These are phyloP conservation scores for Ustilago tritici DNA, from an alignment of 1,284 basidiomycete genomes.

Conservation along the genomic window DNA sequence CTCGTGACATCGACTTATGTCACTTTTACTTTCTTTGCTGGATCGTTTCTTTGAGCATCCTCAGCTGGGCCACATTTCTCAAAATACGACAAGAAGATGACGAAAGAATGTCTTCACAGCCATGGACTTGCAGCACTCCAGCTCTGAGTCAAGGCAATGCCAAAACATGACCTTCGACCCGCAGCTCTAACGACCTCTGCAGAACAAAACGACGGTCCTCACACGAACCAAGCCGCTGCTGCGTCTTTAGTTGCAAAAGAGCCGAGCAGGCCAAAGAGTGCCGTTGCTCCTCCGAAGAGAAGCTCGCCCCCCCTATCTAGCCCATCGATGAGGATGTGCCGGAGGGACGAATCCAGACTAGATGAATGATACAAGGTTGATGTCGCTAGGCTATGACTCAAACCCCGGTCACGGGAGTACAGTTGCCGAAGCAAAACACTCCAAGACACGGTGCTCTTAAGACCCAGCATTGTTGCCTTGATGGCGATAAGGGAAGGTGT, in stretches of 20 bases:
- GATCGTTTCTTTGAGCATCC: too few relatives aligned
- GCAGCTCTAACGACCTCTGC: conserved; percentile 40
- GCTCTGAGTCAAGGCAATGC: conserved; percentile 12
- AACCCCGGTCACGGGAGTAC: conserved; percentile 55
- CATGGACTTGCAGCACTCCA: conserved; percentile 30
- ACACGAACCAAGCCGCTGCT: conserved; percentile 26
- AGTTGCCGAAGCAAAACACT: conserved; percentile 14
- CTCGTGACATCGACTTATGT: too few relatives aligned
- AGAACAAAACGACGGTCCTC: conserved; percentile 25
- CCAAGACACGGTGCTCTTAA: conserved; percentile 60
- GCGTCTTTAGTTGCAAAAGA: conserved; percentile 41
- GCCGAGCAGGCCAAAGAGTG: conserved; percentile 25
- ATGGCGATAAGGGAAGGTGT: neutral
- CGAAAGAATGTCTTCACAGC: conserved; percentile 43
- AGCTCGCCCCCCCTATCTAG: conserved; percentile 25
- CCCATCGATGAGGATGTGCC: conserved; percentile 5
- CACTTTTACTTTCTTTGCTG: too few relatives aligned
- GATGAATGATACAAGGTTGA: conserved; percentile 38
- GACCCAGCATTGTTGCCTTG: conserved; percentile 43
- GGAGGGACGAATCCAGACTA: conserved; percentile 37
- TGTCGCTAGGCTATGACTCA: conserved; percentile 60
- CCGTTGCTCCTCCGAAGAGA: conserved; percentile 23
- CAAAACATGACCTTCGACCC: conserved; percentile 3
- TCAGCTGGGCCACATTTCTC: too few relatives aligned
- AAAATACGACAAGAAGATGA: neutral